These are phyloP conservation scores for Agrocybe chaxingu DNA, from an alignment of 768 basidiomycete species.

Conservation along the genomic window DNA sequence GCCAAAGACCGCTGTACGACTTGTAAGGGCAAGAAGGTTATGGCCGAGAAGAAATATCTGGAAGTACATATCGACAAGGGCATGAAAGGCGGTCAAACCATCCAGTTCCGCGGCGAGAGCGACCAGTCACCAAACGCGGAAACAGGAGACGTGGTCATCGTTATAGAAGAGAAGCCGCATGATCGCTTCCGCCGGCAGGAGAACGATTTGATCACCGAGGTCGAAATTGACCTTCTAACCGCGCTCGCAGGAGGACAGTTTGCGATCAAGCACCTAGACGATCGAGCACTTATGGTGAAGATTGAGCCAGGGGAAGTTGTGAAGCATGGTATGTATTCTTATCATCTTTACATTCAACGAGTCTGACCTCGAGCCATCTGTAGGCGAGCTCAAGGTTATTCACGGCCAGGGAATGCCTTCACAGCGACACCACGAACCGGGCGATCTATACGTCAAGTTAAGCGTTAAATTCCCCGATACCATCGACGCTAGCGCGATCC, in stretches of 20 bases:
- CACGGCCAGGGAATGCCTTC: conserved; percentile 98
- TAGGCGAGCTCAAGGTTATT: conserved; percentile 85
- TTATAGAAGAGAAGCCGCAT: conserved; percentile 91
- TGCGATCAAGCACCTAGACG: conserved; percentile 89
- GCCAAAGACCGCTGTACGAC: conserved; percentile 85
- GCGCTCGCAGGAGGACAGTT: conserved; percentile 92
- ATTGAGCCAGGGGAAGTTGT: conserved; percentile 88
- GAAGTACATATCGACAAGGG: conserved; percentile 99
- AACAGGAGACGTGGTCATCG: conserved; percentile 93
- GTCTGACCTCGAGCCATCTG: conserved; percentile 5
- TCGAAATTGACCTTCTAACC: conserved; percentile 92
- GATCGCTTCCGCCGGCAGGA: conserved; percentile 86
- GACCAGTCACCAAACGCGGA: conserved; percentile 88
- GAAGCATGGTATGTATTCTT: conserved; percentile 75
- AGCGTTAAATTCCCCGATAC: conserved; percentile 86
- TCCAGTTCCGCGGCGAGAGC: conserved; percentile 85
- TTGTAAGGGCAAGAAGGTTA: conserved; percentile 94
- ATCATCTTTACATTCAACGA: background rate
- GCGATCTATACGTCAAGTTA: conserved; percentile 88
- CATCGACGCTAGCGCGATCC: conserved; percentile 64
- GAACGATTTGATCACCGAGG: conserved; percentile 79
- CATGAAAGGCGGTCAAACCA: conserved; percentile 92
- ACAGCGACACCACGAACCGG: conserved; percentile 93
- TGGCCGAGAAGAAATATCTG: conserved; percentile 92
- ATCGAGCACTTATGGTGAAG: conserved; percentile 80